Evolutionary conservation across 352 stramenopile species (phyloP), one percentile per base, ranked within the genome.

Genomic region (Globisporangium paroecandrum): DNA sequence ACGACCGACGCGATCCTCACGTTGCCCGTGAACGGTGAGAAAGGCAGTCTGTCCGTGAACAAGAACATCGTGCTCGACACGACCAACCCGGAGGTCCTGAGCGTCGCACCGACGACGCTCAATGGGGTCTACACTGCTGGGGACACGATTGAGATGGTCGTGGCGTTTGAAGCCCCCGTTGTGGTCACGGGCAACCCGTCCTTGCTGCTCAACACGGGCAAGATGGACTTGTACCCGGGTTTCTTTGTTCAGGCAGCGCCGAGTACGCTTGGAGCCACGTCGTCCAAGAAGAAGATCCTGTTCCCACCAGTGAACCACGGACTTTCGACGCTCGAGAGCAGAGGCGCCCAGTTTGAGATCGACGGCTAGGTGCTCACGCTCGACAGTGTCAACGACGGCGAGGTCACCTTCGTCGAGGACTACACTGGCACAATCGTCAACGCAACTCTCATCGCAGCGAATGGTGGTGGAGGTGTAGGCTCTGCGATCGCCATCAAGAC

Each of bases 11-110:
- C 81, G 1, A 34, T 79, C 0, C 61, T 91, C 18, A 83, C 72
- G 2, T 71, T 92, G 15, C 85, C 85, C 0, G 55, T 72, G 0
- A 89, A 89, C 54, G 83, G 79, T 34, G 77, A 82, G 24, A 64
- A 65, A n/a, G 82, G 83, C 1, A 91, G 83, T 70, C 54, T 93
- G 12, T 89, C 81, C 2, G 78, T 85, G 3, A 86, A 79, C 51
- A 90, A 86, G 56, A 90, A 91, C 61, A 80, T 93, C 7, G 73
- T 95, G 6, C 79, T 95, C 58, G 78, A 93, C 65, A 92, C 87
- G 0, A 81, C 74, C 0, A 74, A 76, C 27, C 81, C 85, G 10
- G 79, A 77, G 49, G 64, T 91, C 46, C 43, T 79, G 10, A 69
- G 68, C 15, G 77, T 95, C 5, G 75, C 74, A 0, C 68, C 83